Conservation (phyloP, 106 monocot genomes). For the Allium fistulosum region DNA sequence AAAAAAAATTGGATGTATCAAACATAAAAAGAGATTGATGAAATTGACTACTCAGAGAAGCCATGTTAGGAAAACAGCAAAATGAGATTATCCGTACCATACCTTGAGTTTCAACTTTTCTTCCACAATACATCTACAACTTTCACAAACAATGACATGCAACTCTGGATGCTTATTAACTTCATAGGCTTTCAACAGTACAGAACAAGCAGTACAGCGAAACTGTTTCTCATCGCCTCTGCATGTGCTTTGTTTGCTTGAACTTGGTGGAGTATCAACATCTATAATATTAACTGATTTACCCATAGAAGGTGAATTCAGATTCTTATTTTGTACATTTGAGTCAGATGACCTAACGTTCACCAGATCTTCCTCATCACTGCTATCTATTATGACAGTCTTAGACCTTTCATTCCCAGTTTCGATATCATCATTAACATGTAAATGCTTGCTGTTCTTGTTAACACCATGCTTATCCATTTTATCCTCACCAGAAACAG, state of each 20-base stretch:
- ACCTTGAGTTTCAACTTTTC: constrained; percentile 61
- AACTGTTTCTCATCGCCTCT: constrained; percentile 16
- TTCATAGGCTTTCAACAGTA: constrained; percentile 34
- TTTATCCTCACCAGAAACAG: constrained; percentile 1
- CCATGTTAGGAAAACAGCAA: too few species aligned
- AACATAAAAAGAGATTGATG: too few species aligned
- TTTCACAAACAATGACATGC: constrained; percentile 67
- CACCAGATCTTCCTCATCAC: constrained; percentile 47
- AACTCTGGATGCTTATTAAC: constrained; percentile 68
- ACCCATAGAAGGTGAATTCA: constrained; percentile 10
- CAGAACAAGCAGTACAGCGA: constrained; percentile 64
- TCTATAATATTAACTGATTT: constrained; percentile 60
- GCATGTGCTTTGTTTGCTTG: constrained; percentile 3
- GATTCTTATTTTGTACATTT: constrained; percentile 5
- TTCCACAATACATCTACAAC: constrained; percentile 50
- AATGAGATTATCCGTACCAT: background rate
- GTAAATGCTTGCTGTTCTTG: constrained; percentile 21
- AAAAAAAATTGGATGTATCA: too few species aligned
- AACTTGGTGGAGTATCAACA: constrained; percentile 58
- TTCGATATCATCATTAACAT: constrained; percentile 30
- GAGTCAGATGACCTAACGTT: background rate
- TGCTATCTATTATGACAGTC: constrained; percentile 56
- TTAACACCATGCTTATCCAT: constrained; percentile 12
- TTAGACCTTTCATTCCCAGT: constrained; percentile 27
- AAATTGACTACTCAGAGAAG: too few species aligned